Percentiles rank a stretch among this genome's conserved stretches.
These are phyloP conservation scores for Eutypella sp. DNA, from an alignment of 2,329 filamentous ascomycete species.

Conservation along the genomic window DNA sequence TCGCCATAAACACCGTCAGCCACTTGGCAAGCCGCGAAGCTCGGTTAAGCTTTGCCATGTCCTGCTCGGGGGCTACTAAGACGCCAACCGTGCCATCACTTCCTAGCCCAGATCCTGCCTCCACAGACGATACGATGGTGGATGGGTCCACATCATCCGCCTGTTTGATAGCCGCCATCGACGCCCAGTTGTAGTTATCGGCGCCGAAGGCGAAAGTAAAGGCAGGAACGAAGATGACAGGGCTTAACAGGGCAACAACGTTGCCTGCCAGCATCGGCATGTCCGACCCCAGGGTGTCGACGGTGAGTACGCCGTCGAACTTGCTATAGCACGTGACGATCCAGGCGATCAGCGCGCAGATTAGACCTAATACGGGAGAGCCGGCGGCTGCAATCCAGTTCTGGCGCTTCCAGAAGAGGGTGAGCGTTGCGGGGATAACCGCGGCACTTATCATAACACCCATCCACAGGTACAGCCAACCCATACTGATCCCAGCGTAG, in stretches of 20 bases:
- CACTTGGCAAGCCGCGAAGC: constrained; percentile 7
- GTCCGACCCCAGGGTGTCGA: constrained; percentile 71
- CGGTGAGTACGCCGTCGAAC: constrained; percentile 58
- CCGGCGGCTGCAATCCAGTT: constrained; percentile 35
- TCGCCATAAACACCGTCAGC: constrained; percentile 54
- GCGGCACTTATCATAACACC: constrained; percentile 80
- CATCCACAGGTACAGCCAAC: constrained; percentile 83
- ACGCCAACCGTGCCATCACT: not conserved
- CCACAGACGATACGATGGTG: constrained; percentile 6
- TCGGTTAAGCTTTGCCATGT: constrained; percentile 6
- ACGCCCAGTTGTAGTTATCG: constrained; percentile 10
- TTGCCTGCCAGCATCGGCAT: constrained; percentile 85
- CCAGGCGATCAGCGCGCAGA: constrained; percentile 66
- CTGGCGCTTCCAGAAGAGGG: constrained; percentile 73
- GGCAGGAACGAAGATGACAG: constrained; percentile 11
- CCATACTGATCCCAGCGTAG: constrained; percentile 76
- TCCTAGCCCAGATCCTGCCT: constrained; percentile 48
- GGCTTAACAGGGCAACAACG: constrained; percentile 17
- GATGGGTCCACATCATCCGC: constrained; percentile 5
- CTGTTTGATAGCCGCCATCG: constrained; percentile 22
- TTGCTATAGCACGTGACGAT: constrained; percentile 67
- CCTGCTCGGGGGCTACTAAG: constrained; percentile 5
- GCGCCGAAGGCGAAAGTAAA: constrained; percentile 8
- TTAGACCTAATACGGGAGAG: constrained; percentile 62
- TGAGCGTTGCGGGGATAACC: constrained; percentile 73